Evolutionary conservation across 2,329 filamentous ascomycete species (phyloP), one percentile per base, ranked within the genome.

Genomic region (Boeremia lycopersici): DNA sequence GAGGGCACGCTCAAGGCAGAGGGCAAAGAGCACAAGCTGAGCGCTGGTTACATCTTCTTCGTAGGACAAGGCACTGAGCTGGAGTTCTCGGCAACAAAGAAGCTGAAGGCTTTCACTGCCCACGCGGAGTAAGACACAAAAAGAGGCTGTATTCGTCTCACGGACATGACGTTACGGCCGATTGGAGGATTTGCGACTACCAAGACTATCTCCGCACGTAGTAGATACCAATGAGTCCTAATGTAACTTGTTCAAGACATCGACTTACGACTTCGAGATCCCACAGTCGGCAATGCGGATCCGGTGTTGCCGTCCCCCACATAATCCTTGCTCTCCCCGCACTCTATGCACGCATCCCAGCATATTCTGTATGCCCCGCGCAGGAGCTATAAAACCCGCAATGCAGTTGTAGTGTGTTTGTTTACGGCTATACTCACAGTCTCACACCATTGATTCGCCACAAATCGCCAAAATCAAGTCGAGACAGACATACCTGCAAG

Each of bases 31-130:
- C 77, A 83, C 53, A 76, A 83, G 28, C 54, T 89, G 40, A 81
- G 79, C 25, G 84, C 86, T 68, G 89, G 88, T 0, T 84, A 78
- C 60, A 83, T 89, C 10, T 90, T 81, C 67, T 90, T 88, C 69
- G 75, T 90, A n/a, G 86, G 83, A 1, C 83, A 84, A 2, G 84
- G 83, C 0, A 74, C 79, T 4, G 77, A 81, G 50, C 56, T 84
- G 11, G 75, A 80, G 39, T 76, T 83, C 41, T 70, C 72, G 47
- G 77, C 79, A 17, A 62, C 65, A 1, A 76, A 77, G 48, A 75
- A 72, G 13, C 61, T 84, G 62, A 75, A 80, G 39, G 67, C 81
- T 33, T 84, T 81, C 70, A 78, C 76, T 36, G 78, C 81, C 7
- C 82, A 74, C 43, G 77, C 75, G 5, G 76, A 78, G 68, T 77